Evolutionary conservation across 2,329 filamentous ascomycete genomes (phyloP), one percentile per base, ranked within the genome.

Genomic region (Periconia macrospinosa): DNA sequence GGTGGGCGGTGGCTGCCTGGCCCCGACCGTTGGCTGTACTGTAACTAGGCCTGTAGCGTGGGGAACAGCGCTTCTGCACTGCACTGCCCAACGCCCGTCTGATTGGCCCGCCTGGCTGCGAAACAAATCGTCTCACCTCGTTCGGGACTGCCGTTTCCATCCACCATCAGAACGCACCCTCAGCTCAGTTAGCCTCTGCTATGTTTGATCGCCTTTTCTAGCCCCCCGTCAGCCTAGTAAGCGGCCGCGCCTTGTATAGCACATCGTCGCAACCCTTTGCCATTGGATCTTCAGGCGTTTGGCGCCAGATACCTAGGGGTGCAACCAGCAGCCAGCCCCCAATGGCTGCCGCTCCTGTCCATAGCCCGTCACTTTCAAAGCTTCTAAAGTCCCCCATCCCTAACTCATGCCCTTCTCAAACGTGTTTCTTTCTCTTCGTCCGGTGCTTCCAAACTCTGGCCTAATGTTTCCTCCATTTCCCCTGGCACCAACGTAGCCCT

Each of bases 361-460:
- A 5, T 37, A 37, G 33, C 33, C 11, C 15, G 3, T n/a, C 33
- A 3, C 33, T n/a, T 37, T 27, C 42, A 44, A 44, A 20, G 11
- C 42, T 44, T 44, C 19, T 20, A 20, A 27, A 40, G 19, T n/a
- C 9, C 50, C n/a, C 47, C 48, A 15, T 42, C 27, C 43, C n/a
- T n/a, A n/a, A n/a, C n/a, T 52, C 45, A 51, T 50, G 52, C 47
- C 45, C 41, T 52, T 58, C 41, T 33, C 11, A 3, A 37, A n/a
- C 33, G 5, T 10, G 33, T 3, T 37, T 10, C 11, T 37, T 37
- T n/a, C 3, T 10, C 11, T 37, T 6, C 33, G 23, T 47, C 30
- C 41, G 30, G 30, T 57, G 47, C 45, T 50, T 52, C 19, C 35
- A 13, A 37, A 6, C 11, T 47, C 35, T 23, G 33, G 9, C 43